Conservation (phyloP, 2,329 filamentous ascomycete genomes). For the Dryadomyces sulphureus region DNA sequence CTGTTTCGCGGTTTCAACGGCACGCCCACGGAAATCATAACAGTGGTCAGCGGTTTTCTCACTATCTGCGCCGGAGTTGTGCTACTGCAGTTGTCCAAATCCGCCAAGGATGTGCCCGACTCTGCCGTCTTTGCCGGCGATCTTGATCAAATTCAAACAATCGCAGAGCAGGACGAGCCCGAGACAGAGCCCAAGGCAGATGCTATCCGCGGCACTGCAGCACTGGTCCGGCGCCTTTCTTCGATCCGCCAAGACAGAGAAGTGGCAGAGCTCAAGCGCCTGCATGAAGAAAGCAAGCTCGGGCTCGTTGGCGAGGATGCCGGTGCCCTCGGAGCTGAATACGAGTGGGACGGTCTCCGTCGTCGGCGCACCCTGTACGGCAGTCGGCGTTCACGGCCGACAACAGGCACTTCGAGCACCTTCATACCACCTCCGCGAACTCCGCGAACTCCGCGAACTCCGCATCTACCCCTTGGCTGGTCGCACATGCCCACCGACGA, state of each 20-base stretch:
- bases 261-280: constrained; percentile 58
- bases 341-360: constrained; percentile 86
- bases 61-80: constrained; percentile 89
- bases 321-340: constrained; percentile 31
- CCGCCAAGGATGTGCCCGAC: constrained; percentile 92
- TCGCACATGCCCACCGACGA: constrained; percentile 61
- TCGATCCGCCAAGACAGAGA: constrained; percentile 63
- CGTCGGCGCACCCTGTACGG: constrained; percentile 43
- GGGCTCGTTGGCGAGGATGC: constrained; percentile 63
- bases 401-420: constrained; percentile 5
- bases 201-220: constrained; percentile 80
- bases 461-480: constrained; percentile 75
- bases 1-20: constrained; percentile 92
- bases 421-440: constrained; percentile 21
- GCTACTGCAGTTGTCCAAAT: constrained; percentile 90
- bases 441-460: constrained; percentile 25
- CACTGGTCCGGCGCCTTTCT: constrained; percentile 74
- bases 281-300: constrained; percentile 68
- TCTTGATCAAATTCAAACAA: constrained; percentile 86
- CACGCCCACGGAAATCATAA: constrained; percentile 62
- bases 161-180: constrained; percentile 89
- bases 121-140: constrained; percentile 84
- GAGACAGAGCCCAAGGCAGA: constrained; percentile 94
- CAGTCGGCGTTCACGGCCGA: constrained; percentile 21
- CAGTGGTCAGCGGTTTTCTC: constrained; percentile 84